Evolutionary conservation across 257 asterid genomes (phyloP).

Genomic region (Nicotiana noctiflora): DNA sequence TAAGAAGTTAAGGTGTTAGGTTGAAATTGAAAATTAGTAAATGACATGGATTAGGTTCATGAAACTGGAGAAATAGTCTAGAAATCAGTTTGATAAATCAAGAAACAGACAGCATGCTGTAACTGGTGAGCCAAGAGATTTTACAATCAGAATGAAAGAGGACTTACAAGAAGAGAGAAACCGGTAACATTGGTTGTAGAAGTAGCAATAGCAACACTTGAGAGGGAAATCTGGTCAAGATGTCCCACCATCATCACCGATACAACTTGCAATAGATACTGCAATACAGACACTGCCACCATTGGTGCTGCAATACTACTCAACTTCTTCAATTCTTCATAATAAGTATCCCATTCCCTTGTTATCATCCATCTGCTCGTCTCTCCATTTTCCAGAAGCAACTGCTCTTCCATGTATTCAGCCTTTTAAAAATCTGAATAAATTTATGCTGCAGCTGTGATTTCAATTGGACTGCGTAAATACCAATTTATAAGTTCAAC

Average conservation of each 20-base stretch:
- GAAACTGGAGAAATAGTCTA: too few species aligned
- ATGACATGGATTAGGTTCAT: too few species aligned
- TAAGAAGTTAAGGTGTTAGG: background rate
- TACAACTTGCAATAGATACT: slow-evolving; percentile 33
- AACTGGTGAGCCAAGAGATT: background rate
- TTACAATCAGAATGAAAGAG: background rate
- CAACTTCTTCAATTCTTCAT: slow-evolving; percentile 32
- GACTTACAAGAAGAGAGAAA: slow-evolving; percentile 32
- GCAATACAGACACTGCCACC: slow-evolving; percentile 40
- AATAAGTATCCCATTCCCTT: slow-evolving; percentile 7
- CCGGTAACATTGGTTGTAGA: slow-evolving; percentile 39
- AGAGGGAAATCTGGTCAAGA: slow-evolving; percentile 30
- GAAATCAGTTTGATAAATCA: too few species aligned
- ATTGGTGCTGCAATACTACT: slow-evolving; percentile 40
- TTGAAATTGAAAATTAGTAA: background rate
- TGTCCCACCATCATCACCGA: slow-evolving; percentile 49
- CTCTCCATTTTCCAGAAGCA: slow-evolving; percentile 3
- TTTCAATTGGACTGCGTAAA: too few species aligned
- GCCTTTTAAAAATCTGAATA: background rate
- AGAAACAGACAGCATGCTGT: background rate
- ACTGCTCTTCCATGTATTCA: slow-evolving; percentile 3
- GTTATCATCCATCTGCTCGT: background rate
- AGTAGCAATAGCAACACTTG: slow-evolving; percentile 39
- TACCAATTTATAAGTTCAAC: too few species aligned
- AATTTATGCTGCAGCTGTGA: background rate